These are phyloP conservation scores for Panicum virgatum DNA, from an alignment of 202 grass and related monocot genomes.

Conservation along the genomic window DNA sequence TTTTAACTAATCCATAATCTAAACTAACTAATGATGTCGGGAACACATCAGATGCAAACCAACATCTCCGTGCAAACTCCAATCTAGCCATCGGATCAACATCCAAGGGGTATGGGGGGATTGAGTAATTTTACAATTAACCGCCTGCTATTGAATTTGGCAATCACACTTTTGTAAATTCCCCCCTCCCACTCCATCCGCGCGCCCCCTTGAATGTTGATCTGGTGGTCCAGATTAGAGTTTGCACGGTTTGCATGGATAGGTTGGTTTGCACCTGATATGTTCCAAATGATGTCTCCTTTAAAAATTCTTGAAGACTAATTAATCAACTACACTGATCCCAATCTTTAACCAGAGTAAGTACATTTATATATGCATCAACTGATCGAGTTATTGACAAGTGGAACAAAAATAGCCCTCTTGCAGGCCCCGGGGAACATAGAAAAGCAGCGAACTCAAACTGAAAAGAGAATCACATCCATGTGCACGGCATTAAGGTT, in stretches of 20 bases:
- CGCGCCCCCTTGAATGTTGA: too few relatives aligned
- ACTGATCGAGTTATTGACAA: neutral
- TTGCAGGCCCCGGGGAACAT: neutral
- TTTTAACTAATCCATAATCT: slow-evolving; percentile 28
- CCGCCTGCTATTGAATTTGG: too few relatives aligned
- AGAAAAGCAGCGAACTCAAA: slow-evolving; percentile 3
- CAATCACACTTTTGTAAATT: too few relatives aligned
- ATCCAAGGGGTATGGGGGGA: too few relatives aligned
- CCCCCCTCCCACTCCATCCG: too few relatives aligned
- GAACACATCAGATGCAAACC: too few relatives aligned
- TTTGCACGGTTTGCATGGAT: too few relatives aligned
- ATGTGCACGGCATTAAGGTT: slow-evolving; percentile 46
- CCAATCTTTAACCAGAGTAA: slow-evolving; percentile 19
- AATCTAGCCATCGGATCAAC: too few relatives aligned
- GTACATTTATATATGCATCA: slow-evolving; percentile 8
- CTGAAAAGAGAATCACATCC: slow-evolving; percentile 23
- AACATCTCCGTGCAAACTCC: too few relatives aligned
- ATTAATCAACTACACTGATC: slow-evolving; percentile 6
- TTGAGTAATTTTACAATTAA: too few relatives aligned
- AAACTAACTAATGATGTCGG: neutral
- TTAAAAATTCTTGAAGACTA: neutral
- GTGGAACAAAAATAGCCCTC: slow-evolving; percentile 16
- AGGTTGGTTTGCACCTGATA: too few relatives aligned
- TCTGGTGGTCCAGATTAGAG: too few relatives aligned
- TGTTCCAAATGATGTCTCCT: neutral